Base-by-base conservation (phyloP, 1,284 basidiomycete species). In the Phenoliferia sp. region DNA sequence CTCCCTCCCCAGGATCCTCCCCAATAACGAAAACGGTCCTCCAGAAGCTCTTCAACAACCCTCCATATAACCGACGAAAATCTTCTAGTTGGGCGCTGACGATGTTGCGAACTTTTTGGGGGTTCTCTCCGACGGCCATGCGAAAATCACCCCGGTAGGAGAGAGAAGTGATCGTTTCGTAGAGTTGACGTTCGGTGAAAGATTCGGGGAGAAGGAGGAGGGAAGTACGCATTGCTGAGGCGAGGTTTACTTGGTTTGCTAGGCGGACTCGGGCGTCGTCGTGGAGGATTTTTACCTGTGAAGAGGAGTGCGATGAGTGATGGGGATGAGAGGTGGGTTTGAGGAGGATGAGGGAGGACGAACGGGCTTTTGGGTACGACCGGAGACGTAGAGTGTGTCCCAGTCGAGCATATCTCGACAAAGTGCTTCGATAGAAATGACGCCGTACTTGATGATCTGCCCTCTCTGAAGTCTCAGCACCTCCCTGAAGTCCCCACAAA, bases 371-470 rank as follows among this genome's bases (percentile, higher is more conserved):
- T 99, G 95, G 87, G 99, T 93, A 29, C 95, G 85, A 0, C 95
- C 96, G 1, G 92, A 90, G 57, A 97, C 86, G 80, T 99, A 99
- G 10, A 99, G 85, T 26, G 92, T 88, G 56, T 88, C 85, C 95
- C 96, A 99, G 76, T 92, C 90, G 54, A 94, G 83, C 52, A 99
- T 82, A 78, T 99, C 96, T 1, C 87, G 84, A 74, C 90, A 92
- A 34, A 99, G 84, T 65, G 88, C 88, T 74, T 95, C 90, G 10
- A 96, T 85, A 0, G 91, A 92, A 36, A 95, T 94, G 32, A 98
- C 88, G n/a, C 95, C 95, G 78, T 99, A 99, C 81, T 99, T 99
- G 81, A 98, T 90, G 61, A 85, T 88, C 90, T 96, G 76, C 17
- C 19, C 28, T 3, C 28, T 4, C 36, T 26, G 10, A 19, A 19